Base-by-base conservation (phyloP, 23 red algal species). In the Gracilaria gracilis region DNA sequence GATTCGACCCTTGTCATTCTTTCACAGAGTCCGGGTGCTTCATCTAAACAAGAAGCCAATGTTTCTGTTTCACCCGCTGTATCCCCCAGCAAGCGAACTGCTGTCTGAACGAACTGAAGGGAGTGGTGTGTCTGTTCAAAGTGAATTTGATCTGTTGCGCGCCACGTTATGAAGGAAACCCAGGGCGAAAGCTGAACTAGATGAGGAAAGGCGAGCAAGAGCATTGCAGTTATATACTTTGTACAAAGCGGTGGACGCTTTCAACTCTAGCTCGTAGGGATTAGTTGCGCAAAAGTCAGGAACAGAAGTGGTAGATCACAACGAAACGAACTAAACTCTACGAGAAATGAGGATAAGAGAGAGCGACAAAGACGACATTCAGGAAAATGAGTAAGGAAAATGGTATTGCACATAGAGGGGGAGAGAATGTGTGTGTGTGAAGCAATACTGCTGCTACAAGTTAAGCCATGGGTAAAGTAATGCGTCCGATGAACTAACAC, bases 391-490 rank as follows among this genome's bases (percentile, higher is more conserved):
- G 12, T 32, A 65, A 32, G 9, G 27, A 25, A 65, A 65, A 11
- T 2, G 61, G 27, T 65, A 32, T 65, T 65, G 61, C 61, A 65
- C 61, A 32, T 46, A n/a, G n/a, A n/a, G n/a, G n/a, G n/a, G 42
- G 42, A 65, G 42, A 46, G 42, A 11, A 25, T 46, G 11, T 4
- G 11, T 46, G n/a, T n/a, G n/a, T 46, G 42, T 28, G 75, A 38
- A 11, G 62, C 27, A 28, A 7, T 46, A 46, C 20, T 46, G 33
- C 64, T 25, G 38, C 38, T 90, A 80, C 15, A 79, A 76, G 39
- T 40, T 90, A 38, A 90, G 57, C 86, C 86, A 90, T 42, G 72
- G 72, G 48, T 90, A 73, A n/a, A 57, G 72, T 34, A 90, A 34
- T 16, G 86, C 72, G 33, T 81, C 64, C n/a, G 37, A 49, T 20